Evolutionary conservation across 768 basidiomycete genomes (phyloP).

Genomic region (Macrolepiota fuliginosa): DNA sequence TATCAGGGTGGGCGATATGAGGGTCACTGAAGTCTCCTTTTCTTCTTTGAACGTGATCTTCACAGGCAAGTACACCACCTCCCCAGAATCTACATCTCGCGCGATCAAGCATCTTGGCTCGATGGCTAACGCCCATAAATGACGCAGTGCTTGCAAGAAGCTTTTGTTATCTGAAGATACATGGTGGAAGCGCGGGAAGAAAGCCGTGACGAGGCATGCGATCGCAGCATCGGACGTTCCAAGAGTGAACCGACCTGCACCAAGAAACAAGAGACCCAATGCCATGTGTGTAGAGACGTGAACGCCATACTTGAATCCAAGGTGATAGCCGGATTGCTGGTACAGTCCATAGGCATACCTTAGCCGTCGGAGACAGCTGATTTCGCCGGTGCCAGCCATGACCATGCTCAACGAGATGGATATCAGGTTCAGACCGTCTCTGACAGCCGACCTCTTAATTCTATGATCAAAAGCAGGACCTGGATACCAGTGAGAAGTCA

Average conservation of each 20-base stretch:
- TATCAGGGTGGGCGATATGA: conserved; percentile 91
- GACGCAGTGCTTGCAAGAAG: conserved; percentile 89
- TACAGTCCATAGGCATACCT: conserved; percentile 90
- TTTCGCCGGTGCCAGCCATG: conserved; percentile 97
- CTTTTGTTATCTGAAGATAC: conserved; percentile 83
- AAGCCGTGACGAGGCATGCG: conserved; percentile 84
- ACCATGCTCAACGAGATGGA: conserved; percentile 87
- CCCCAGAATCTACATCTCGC: conserved; percentile 87
- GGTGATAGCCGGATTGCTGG: conserved; percentile 57
- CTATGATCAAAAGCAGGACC: conserved; percentile 82
- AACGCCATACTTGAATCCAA: conserved; percentile 78
- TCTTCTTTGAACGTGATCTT: conserved; percentile 80
- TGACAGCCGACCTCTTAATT: conserved; percentile 82
- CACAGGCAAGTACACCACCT: conserved; percentile 90
- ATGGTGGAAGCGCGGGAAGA: conserved; percentile 87
- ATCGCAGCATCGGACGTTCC: conserved; percentile 92
- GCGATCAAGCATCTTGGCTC: conserved; percentile 93
- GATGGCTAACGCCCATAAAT: conserved; percentile 94
- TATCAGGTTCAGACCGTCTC: conserved; percentile 86
- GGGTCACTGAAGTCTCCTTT: conserved; percentile 56
- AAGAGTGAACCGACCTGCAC: conserved; percentile 87
- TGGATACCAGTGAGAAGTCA: conserved; percentile 24
- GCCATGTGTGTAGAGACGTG: conserved; percentile 91
- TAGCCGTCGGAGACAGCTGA: conserved; percentile 82
- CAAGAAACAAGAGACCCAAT: conserved; percentile 89